Base-by-base conservation (phyloP, 805 yeast genomes). In the Scheffersomyces amazonensis region DNA sequence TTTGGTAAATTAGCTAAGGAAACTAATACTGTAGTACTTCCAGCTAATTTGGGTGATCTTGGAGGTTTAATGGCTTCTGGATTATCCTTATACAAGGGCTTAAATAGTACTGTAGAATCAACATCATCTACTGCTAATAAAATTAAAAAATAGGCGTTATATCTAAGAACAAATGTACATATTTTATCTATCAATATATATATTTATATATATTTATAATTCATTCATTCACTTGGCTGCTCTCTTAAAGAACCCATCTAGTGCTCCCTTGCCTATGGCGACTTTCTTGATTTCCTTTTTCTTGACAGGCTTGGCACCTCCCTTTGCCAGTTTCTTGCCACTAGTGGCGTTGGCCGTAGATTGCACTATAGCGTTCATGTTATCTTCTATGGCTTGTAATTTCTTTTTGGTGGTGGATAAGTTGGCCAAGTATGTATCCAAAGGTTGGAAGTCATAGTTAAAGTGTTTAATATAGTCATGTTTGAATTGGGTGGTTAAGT, bases 1-100 rank as follows among this genome's bases (percentile, higher is more conserved):
- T 87, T 87, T 56, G 83, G 84, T 34, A 81, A 86, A 50, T 69
- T 87, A 51, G 95, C 95, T 18, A 86, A 87, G 66, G 91, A 85
- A 58, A 65, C 83, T 22, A 87, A 84, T 53, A 83, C 93, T 1
- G 73, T 87, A 13, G 81, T 87, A 25, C 72, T 87, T 18, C 96
- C 96, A 12, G 75, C 88, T 9, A 82, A 81, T 39, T 62, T 87
- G 56, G 82, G 85, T 46, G 89, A 87, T 52, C 65, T 87, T 57
- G 81, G 90, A 34, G 70, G 79, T 19, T 73, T 83, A 67, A 81
- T 87, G 62, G 87, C 89, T 23, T 72, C 85, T 43, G 95, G 95
- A 0, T 60, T 86, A 75, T 76, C 84, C 32, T 83, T 87, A 46
- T 83, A 75, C 60, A 75, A 81, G 47, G 71, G 75, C 46, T 69